These are phyloP conservation scores for Ensete ventricosum DNA, from an alignment of 176 grass and related monocot species.

Conservation along the genomic window DNA sequence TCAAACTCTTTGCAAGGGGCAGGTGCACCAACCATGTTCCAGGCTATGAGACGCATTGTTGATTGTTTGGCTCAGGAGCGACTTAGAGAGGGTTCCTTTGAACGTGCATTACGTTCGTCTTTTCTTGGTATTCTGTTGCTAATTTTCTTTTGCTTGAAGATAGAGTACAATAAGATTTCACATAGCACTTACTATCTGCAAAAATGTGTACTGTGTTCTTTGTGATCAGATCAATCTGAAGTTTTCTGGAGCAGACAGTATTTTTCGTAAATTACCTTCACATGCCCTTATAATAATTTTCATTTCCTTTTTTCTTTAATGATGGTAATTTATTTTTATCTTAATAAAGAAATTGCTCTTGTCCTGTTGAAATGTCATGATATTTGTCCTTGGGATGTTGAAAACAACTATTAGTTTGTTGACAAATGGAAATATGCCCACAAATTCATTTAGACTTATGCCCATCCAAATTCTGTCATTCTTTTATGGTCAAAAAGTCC, in stretches of 20 bases:
- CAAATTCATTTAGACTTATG: no score
- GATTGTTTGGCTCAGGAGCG: conserved; percentile 61
- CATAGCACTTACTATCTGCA: neutral
- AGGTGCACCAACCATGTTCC: conserved; percentile 87
- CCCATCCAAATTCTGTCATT: no score
- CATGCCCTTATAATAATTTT: neutral
- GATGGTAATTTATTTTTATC: conserved; percentile 3
- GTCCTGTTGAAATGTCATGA: neutral
- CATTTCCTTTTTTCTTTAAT: neutral
- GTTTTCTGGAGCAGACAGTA: neutral
- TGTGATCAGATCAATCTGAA: neutral
- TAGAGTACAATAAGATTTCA: neutral
- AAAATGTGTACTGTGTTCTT: neutral
- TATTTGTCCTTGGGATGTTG: neutral
- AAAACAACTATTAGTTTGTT: neutral
- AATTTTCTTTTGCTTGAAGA: neutral
- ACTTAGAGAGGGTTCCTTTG: conserved; percentile 72
- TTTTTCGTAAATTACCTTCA: neutral
- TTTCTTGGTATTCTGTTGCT: conserved; percentile 64
- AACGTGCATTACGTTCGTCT: conserved; percentile 76
- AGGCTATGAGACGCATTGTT: conserved; percentile 70
- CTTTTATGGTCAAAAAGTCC: no score
- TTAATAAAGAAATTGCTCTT: neutral
- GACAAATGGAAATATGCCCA: neutral
- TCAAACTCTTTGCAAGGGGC: conserved; percentile 91